These are phyloP conservation scores for Podospora pseudopauciseta DNA, from an alignment of 495 filamentous ascomycete species.

Conservation along the genomic window DNA sequence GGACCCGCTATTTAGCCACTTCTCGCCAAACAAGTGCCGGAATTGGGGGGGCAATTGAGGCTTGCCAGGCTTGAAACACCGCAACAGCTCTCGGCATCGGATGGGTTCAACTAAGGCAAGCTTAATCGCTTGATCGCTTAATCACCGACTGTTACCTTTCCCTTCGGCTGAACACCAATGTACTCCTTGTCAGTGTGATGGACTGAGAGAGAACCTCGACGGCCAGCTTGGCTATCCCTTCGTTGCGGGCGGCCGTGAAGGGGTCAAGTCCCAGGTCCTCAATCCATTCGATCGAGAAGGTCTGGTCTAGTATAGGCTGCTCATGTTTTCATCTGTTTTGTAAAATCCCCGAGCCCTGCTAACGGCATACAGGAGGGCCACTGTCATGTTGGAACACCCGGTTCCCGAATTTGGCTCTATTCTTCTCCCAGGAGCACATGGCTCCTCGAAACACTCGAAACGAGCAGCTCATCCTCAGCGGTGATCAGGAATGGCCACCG, in stretches of 20 bases:
- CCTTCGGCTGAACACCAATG: neutral
- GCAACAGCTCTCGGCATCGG: conserved; percentile 23
- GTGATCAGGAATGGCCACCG: conserved; percentile 35
- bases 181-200: neutral
- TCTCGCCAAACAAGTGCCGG: conserved; percentile 6
- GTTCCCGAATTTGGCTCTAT: conserved; percentile 6
- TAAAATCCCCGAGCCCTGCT: neutral
- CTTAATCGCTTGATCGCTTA: conserved; percentile 11
- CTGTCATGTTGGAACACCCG: neutral
- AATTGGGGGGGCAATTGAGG: neutral
- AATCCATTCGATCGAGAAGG: neutral
- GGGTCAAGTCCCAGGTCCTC: neutral
- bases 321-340: neutral
- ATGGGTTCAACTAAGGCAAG: conserved; percentile 10
- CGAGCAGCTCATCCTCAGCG: conserved; percentile 31
- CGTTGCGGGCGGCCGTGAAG: neutral
- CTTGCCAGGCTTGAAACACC: conserved; percentile 16
- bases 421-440: neutral
- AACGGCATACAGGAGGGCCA: neutral
- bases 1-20: conserved; percentile 8
- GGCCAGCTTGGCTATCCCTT: neutral
- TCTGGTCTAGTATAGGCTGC: neutral
- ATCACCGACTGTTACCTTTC: conserved; percentile 7
- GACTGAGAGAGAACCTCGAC: neutral
- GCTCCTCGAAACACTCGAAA: conserved; percentile 35